These are phyloP conservation scores for Erythrophleum fordii DNA, from an alignment of 306 rosid genomes.

Conservation along the genomic window DNA sequence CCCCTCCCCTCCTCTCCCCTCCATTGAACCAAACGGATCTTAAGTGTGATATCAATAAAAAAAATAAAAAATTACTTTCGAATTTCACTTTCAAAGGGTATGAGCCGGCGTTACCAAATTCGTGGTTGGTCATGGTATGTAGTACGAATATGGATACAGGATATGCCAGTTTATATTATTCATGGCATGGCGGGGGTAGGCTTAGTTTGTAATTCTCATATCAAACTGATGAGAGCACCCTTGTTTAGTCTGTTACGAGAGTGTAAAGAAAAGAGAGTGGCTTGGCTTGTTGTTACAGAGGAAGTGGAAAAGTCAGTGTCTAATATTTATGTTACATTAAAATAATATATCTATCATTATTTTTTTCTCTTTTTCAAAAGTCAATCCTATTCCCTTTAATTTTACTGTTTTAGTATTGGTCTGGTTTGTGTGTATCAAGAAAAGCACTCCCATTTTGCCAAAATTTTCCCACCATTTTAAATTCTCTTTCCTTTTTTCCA, in stretches of 20 bases:
- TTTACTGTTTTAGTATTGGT: not conserved
- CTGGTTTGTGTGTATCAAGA: not conserved
- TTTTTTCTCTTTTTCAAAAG: no score
- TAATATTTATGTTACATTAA: not conserved
- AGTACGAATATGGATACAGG: not conserved
- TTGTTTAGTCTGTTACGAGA: no score
- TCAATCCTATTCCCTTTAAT: not conserved
- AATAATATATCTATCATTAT: no score
- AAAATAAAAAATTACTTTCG: conserved; percentile 22
- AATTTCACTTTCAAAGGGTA: conserved; percentile 7
- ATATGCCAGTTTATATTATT: not conserved
- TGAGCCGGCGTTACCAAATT: not conserved
- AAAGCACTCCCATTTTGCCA: no score
- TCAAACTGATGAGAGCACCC: no score
- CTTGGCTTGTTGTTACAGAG: no score
- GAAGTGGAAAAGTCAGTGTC: not conserved
- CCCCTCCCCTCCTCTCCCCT: no score
- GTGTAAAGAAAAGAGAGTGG: no score
- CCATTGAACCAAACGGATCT: no score
- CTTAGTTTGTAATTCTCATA: no score
- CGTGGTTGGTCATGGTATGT: not conserved
- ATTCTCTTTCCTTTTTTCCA: no score
- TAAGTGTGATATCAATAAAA: not conserved
- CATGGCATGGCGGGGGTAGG: not conserved
- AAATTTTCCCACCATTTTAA: no score